Base-by-base conservation (phyloP, 2,329 filamentous ascomycete genomes). In the Botrytis pseudocinerea region DNA sequence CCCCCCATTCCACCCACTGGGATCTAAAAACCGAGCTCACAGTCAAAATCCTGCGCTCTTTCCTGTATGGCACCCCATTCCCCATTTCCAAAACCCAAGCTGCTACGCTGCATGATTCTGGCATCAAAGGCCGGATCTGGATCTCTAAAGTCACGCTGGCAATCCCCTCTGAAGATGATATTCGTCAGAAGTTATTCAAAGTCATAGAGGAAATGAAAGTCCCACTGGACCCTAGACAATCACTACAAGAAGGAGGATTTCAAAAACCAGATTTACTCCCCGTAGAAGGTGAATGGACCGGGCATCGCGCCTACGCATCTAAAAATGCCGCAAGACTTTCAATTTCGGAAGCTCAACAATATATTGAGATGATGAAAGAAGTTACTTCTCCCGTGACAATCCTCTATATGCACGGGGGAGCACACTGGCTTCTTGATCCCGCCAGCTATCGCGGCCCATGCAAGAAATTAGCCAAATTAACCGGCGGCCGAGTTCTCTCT, bases 71-170 rank as follows among this genome's bases (percentile, higher is more conserved):
- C 25, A 63, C 77, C 65, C 76, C 74, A 63, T 57, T 78, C 22
- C 82, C 84, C 6, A 82, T 97, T 42, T 84, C 87, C 0, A 86
- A 89, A 74, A 83, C 87, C 9, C 95, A 98, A 82, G 84, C 83
- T 59, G 77, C 88, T 22, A 87, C 88, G 1, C 83, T 88, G 61
- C 88, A 85, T 72, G 91, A 92, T 70, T 87, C 87, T 0, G 89
- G 89, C 0, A 85, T 97, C 79, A 94, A 93, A 79, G 94, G 94
- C 6, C 88, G 88, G 62, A 89, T 96, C 76, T 98, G 95, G 95
- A 86, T 97, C 38, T 91, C 90, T 78, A 92, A 89, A 72, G 90
- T 92, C 60, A 88, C 87, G 0, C 83, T 93, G 25, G 87, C 89
- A 0, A 83, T 83, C 3, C 92, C 91, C 0, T 85, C 82, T 59